Base-by-base conservation (phyloP, 2,329 filamentous ascomycete genomes). In the Claviceps pazoutovae region DNA sequence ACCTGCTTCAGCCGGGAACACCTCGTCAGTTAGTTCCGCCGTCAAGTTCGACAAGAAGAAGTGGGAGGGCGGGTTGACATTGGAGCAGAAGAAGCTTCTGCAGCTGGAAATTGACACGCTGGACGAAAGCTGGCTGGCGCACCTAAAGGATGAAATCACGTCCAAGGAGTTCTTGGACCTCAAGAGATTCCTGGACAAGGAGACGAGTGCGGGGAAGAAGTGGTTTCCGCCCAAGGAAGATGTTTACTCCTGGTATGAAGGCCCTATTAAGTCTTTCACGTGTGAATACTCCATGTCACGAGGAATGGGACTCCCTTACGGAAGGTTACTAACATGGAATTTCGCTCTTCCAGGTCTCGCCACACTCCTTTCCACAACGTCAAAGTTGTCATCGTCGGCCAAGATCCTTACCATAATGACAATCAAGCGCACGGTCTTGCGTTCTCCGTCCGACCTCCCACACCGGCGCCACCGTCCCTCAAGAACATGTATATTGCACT, bases 341-440 rank as follows among this genome's bases (percentile, higher is more conserved):
- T 16, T 43, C 17, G 11, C 4, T 21, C 39, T n/a, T 19, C 17
- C 16, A 49, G 46, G 47, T 53, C 43, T n/a, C 54, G 89, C 26
- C 86, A 95, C 66, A 96, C 91, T 0, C 90, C 93, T 7, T 83
- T 98, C 60, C 73, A 84, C 71, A 84, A 76, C 14, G 90, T 97
- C 66, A 95, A 95, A 68, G 86, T 86, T 53, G 90, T 98, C 55
- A 89, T 98, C 62, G 69, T 97, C 51, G 93, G 93, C 57, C 93
- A 98, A 71, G 93, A 98, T 66, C 93, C 93, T 2, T 98, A 98
- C 68, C 93, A 98, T 73, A 95, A 95, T 66, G 68, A 81, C 66
- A 94, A 94, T 68, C 93, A 98, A 74, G 93, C 93, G 49, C 93
- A 97, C 67, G 93, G 93, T 44, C 82, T 98, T 54, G 91, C 87